Evolutionary conservation across 2,329 filamentous ascomycete genomes (phyloP), one percentile per base, ranked within the genome.

Genomic region (Colletotrichum melonis): DNA sequence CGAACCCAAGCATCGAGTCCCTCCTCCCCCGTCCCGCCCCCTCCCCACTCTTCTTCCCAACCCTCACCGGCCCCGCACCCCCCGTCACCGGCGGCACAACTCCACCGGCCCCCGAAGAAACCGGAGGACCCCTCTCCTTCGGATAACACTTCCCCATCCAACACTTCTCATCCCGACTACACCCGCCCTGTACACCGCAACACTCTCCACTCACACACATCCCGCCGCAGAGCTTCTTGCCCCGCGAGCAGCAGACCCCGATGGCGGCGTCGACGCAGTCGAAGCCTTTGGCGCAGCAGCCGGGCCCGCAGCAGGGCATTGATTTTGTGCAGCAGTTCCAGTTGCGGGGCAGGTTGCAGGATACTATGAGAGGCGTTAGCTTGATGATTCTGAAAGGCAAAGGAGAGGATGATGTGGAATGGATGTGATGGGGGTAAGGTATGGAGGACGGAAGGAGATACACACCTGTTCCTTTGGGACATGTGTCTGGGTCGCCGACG

Each of bases 281-380:
- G 3, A 24, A 54, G 12, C 63, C 63, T 6, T 28, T 1, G 22
- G 55, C 59, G 63, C 71, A 75, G 67, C 71, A 75, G 54, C 73
- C 67, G 1, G 67, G 57, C 0, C 71, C 67, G 67, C 71, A 75
- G 38, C 67, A 74, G 3, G 32, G 59, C 5, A 57, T 46, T 7
- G 63, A 38, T 2, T 4, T 24, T 4, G 59, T 26, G 63, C 71
- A 75, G 55, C 72, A 74, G 60, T 72, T 72, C 70, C 70, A 73
- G 67, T 72, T 67, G 72, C 56, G 72, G 1, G 73, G 63, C n/a
- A 63, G 60, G 46, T 74, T 60, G 52, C 73, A 74, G 49, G 52
- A 62, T 19, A 52, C 65, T 74, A 19, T 1, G 9, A 7, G 5
- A 26, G 16, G 22, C 0, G 55, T 67, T 5, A 22, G 30, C 16